These are phyloP conservation scores for Fragaria vesca DNA, from an alignment of 306 rosid genomes.

Conservation along the genomic window DNA sequence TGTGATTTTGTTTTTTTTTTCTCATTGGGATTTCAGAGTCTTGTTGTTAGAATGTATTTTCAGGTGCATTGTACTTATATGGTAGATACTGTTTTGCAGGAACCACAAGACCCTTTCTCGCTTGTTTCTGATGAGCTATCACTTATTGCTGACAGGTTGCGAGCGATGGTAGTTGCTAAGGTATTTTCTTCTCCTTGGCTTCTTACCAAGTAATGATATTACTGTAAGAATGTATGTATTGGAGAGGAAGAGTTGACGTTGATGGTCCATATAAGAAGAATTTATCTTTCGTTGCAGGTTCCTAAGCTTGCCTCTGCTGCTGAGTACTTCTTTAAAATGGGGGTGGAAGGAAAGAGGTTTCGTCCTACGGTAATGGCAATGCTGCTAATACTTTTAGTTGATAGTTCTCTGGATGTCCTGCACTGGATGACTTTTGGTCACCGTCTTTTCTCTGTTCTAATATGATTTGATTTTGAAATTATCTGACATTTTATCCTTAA, in stretches of 20 bases:
- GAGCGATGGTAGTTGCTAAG: slow-evolving; percentile 83
- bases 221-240: slow-evolving; percentile 4
- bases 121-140: slow-evolving; percentile 90
- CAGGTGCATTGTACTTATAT: slow-evolving; percentile 13
- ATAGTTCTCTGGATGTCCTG: slow-evolving; percentile 3
- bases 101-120: slow-evolving; percentile 80
- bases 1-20: neutral
- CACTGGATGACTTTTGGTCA: neutral
- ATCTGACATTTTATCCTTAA: neutral
- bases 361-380: slow-evolving; percentile 83
- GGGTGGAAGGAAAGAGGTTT: slow-evolving; percentile 94
- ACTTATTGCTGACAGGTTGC: slow-evolving; percentile 65
- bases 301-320: slow-evolving; percentile 98
- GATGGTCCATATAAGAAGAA: neutral
- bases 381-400: neutral
- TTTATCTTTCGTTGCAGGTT: slow-evolving; percentile 54
- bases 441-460: neutral
- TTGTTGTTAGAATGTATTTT: neutral
- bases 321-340: slow-evolving; percentile 90
- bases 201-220: slow-evolving; percentile 2
- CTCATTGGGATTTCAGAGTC: neutral
- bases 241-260: slow-evolving; percentile 1
- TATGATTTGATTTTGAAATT: neutral
- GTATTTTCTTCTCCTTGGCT: slow-evolving; percentile 37
- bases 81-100: slow-evolving; percentile 47